Evolutionary conservation across 2,329 filamentous ascomycete species (phyloP).

Genomic region (Trichoderma brevicompactum): DNA sequence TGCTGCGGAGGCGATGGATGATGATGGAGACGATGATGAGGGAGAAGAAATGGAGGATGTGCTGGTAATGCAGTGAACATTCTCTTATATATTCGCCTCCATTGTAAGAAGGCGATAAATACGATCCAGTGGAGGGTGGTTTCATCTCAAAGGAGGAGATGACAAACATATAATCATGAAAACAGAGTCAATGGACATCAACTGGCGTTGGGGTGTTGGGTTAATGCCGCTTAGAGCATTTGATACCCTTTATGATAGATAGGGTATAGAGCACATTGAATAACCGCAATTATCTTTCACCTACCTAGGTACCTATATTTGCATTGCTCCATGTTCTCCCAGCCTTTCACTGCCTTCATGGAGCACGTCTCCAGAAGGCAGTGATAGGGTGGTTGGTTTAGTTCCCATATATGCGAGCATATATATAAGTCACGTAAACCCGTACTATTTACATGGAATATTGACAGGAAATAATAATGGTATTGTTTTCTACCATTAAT

Average conservation of each 20-base stretch:
- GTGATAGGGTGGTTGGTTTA: too few species aligned
- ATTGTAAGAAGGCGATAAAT: not conserved
- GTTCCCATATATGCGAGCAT: too few species aligned
- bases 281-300: not conserved
- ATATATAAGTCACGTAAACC: too few species aligned
- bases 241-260: constrained; percentile 30
- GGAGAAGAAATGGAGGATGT: constrained; percentile 82
- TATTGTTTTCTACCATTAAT: too few species aligned
- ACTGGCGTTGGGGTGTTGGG: constrained; percentile 17
- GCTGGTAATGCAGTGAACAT: constrained; percentile 37
- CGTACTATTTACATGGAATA: too few species aligned
- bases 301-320: too few species aligned
- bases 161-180: not conserved
- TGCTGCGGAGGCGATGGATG: constrained; percentile 60
- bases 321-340: too few species aligned
- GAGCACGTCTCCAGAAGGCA: too few species aligned
- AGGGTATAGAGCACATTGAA: constrained; percentile 31
- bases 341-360: too few species aligned
- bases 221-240: constrained; percentile 2
- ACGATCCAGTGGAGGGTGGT: not conserved
- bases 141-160: not conserved
- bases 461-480: too few species aligned
- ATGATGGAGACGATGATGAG: constrained; percentile 69
- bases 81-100: not conserved
- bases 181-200: not conserved